Conservation (phyloP, 108 stramenopile genomes). For the Fistulifera pelliculosa region DNA sequence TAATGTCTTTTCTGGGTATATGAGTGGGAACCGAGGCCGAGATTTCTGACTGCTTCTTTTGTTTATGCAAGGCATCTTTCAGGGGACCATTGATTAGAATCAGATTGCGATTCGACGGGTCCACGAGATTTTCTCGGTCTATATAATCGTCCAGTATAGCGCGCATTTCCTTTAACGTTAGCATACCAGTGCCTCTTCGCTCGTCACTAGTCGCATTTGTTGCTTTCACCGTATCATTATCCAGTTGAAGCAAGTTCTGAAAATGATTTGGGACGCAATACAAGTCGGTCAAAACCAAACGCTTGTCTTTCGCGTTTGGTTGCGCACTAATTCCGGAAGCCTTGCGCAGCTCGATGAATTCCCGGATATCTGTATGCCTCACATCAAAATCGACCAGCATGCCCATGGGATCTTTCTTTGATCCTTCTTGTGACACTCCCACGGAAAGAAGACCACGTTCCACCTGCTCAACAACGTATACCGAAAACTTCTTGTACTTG, state of each 20-base stretch:
- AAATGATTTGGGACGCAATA: conserved; percentile 51
- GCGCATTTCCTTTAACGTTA: conserved; percentile 61
- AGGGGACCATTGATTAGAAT: conserved; percentile 64
- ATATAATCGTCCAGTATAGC: conserved; percentile 58
- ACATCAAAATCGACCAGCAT: conserved; percentile 34
- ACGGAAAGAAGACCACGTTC: conserved; percentile 40
- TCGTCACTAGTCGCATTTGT: conserved; percentile 65
- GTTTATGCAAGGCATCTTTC: conserved; percentile 58
- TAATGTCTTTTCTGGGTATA: conserved; percentile 52
- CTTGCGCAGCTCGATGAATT: conserved; percentile 5
- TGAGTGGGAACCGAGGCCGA: conserved; percentile 19
- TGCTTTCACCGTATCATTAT: conserved; percentile 59
- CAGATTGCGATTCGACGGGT: conserved; percentile 15
- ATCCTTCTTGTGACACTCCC: conserved; percentile 21
- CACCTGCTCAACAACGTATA: conserved; percentile 52
- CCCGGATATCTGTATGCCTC: conserved; percentile 36
- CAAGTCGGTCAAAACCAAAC: conserved; percentile 52
- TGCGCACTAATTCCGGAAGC: conserved; percentile 15
- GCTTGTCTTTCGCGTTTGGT: conserved; percentile 16
- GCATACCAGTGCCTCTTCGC: conserved; percentile 62
- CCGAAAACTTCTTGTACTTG: conserved; percentile 66
- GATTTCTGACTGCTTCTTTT: conserved; percentile 26
- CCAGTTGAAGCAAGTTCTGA: conserved; percentile 33
- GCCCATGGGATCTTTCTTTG: conserved; percentile 50
- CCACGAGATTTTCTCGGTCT: conserved; percentile 35